Percentiles rank a stretch among this genome's conserved stretches.
These are phyloP conservation scores for Aspergillus pseudotamarii DNA, from an alignment of 2,329 filamentous ascomycete species.

Conservation along the genomic window DNA sequence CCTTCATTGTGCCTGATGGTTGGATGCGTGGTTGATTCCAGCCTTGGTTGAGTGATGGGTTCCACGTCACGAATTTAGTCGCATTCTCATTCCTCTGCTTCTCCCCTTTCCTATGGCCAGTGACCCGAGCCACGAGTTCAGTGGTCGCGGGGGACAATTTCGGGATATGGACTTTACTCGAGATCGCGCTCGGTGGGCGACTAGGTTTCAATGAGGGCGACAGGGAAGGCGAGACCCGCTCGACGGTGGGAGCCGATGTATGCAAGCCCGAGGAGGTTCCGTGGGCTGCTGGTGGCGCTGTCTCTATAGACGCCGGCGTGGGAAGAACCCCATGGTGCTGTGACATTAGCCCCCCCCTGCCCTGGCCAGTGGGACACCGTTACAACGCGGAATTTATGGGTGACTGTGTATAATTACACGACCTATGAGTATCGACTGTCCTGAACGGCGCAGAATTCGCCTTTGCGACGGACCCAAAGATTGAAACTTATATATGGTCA, in stretches of 20 bases:
- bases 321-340: slow-evolving; percentile 26
- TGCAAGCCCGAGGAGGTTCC: slow-evolving; percentile 18
- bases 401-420: neutral
- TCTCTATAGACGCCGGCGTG: slow-evolving; percentile 28
- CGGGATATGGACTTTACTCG: slow-evolving; percentile 25
- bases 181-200: slow-evolving; percentile 13
- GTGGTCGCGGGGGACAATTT: slow-evolving; percentile 30
- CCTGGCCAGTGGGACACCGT: neutral
- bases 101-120: slow-evolving; percentile 22
- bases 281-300: slow-evolving; percentile 21
- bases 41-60: slow-evolving; percentile 5
- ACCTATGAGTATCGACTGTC: neutral
- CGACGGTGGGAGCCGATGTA: slow-evolving; percentile 15
- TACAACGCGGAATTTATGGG: slow-evolving; percentile 2
- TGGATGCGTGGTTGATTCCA: slow-evolving; percentile 10
- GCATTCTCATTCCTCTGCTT: slow-evolving; percentile 20
- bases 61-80: slow-evolving; percentile 17
- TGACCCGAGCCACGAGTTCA: slow-evolving; percentile 29
- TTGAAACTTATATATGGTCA: slow-evolving; percentile 31
- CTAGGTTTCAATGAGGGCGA: slow-evolving; percentile 11
- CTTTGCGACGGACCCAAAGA: slow-evolving; percentile 23
- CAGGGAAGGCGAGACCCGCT: slow-evolving; percentile 11
- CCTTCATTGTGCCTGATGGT: slow-evolving; percentile 22
- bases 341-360: slow-evolving; percentile 26
- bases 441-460: neutral